These are phyloP conservation scores for Xerophyta viscosa DNA, from an alignment of 106 monocot species.

Conservation along the genomic window DNA sequence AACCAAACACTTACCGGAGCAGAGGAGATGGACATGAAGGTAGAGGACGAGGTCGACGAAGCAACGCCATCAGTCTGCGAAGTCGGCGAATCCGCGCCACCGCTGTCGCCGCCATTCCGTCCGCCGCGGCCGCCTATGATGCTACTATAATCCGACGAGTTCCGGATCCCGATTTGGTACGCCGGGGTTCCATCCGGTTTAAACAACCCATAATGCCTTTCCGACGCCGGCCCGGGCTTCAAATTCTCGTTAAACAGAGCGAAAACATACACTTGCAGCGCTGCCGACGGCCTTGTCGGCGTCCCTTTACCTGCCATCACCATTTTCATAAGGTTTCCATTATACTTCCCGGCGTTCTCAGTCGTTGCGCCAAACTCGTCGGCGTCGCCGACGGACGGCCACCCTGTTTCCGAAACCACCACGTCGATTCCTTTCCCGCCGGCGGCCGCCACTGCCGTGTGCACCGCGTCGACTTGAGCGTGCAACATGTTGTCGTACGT, in stretches of 20 bases:
- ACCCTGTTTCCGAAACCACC: slow-evolving; percentile 8
- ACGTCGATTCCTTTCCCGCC: background rate
- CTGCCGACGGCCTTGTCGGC: background rate
- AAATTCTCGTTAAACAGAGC: slow-evolving; percentile 12
- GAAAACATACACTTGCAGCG: slow-evolving; percentile 3
- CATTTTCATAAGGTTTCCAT: slow-evolving; percentile 10
- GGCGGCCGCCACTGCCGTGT: background rate
- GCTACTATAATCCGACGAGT: background rate
- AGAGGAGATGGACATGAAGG: background rate
- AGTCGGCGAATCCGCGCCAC: background rate
- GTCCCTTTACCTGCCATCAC: slow-evolving; percentile 4
- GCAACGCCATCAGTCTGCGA: background rate
- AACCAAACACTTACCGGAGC: background rate
- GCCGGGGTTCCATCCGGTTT: slow-evolving; percentile 6
- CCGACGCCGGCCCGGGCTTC: slow-evolving; percentile 8
- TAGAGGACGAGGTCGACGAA: background rate
- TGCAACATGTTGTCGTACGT: slow-evolving; percentile 9
- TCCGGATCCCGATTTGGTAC: background rate
- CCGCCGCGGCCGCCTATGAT: background rate
- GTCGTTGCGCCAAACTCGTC: slow-evolving; percentile 7
- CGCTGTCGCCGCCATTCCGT: background rate
- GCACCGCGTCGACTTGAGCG: slow-evolving; percentile 9
- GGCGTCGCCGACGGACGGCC: slow-evolving; percentile 2
- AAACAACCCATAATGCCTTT: slow-evolving; percentile 8
- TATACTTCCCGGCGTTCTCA: slow-evolving; percentile 7